Evolutionary conservation across 2,329 filamentous ascomycete genomes (phyloP).

Genomic region (Passalora sequoiae): DNA sequence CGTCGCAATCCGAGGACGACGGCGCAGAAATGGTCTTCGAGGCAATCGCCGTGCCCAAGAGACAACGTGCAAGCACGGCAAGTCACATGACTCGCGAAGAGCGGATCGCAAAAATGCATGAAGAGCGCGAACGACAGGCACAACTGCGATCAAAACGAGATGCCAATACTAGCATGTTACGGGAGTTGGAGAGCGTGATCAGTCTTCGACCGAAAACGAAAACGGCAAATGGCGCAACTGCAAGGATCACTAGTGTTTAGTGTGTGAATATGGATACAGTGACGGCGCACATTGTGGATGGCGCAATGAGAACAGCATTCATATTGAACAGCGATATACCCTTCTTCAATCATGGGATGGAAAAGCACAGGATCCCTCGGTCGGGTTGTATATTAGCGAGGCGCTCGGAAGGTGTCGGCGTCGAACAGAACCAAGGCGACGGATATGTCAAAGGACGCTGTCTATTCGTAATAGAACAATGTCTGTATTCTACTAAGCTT

Average conservation of each 20-base stretch:
- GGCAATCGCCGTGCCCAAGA: conserved; percentile 73
- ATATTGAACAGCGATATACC: conserved; percentile 5
- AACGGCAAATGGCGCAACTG: conserved; percentile 8
- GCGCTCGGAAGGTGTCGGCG: no score
- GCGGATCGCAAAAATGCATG: conserved; percentile 78
- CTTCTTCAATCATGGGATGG: background rate
- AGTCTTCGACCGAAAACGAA: conserved; percentile 24
- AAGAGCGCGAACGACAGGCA: conserved; percentile 73
- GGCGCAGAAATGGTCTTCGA: conserved; percentile 78
- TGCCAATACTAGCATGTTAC: conserved; percentile 81
- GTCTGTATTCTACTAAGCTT: no score
- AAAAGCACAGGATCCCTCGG: no score
- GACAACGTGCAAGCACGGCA: conserved; percentile 44
- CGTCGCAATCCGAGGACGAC: no score
- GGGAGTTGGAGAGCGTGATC: conserved; percentile 88
- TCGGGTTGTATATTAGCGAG: no score
- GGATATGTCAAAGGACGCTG: no score
- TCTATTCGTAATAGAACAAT: no score
- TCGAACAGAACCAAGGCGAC: no score
- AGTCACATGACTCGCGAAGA: conserved; percentile 76
- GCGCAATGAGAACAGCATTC: no score
- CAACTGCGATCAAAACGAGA: conserved; percentile 68
- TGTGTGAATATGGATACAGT: background rate
- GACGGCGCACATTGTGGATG: no score
- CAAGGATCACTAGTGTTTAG: conserved; percentile 7